phyloP scores from a whole-genome alignment of 805 yeast genomes.

The Schwanniomyces sp. region DNA sequence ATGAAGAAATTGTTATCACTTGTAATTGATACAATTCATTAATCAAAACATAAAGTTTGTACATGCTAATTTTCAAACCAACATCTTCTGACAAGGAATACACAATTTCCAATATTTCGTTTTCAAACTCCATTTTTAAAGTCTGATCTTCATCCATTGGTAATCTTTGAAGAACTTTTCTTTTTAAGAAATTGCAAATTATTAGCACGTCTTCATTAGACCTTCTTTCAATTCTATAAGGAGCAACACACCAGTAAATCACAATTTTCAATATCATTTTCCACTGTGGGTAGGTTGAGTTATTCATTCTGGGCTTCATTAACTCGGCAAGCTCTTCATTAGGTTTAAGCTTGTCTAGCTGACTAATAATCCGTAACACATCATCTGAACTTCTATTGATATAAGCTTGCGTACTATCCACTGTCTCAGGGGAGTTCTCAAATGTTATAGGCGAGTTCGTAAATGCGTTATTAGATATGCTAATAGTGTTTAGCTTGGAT shows the following conservation, averaged over 20 bases:
- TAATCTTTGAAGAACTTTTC: slow-evolving; percentile 29
- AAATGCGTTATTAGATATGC: background rate
- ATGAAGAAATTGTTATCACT: slow-evolving; percentile 59
- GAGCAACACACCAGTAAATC: slow-evolving; percentile 41
- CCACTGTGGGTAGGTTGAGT: slow-evolving; percentile 21
- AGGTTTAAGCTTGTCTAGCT: slow-evolving; percentile 33
- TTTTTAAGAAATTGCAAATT: slow-evolving; percentile 47
- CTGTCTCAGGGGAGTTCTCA: background rate
- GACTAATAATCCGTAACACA: slow-evolving; percentile 30
- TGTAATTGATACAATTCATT: slow-evolving; percentile 51
- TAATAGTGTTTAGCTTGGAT: background rate
- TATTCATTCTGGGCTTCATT: slow-evolving; percentile 19
- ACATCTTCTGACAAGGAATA: slow-evolving; percentile 25
- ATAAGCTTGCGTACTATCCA: slow-evolving; percentile 12
- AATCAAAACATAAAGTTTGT: slow-evolving; percentile 45
- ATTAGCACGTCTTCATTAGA: slow-evolving; percentile 32
- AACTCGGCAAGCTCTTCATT: slow-evolving; percentile 28
- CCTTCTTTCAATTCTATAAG: slow-evolving; percentile 28
- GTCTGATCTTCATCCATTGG: slow-evolving; percentile 14
- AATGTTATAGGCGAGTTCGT: background rate
- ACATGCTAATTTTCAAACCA: slow-evolving; percentile 22
- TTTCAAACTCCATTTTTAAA: slow-evolving; percentile 46
- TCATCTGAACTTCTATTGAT: slow-evolving; percentile 28
- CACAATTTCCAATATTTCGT: slow-evolving; percentile 39
- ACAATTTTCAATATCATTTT: slow-evolving; percentile 32